These are phyloP conservation scores for Elsinoe batatas DNA, from an alignment of 2,329 filamentous ascomycete genomes.

Conservation along the genomic window DNA sequence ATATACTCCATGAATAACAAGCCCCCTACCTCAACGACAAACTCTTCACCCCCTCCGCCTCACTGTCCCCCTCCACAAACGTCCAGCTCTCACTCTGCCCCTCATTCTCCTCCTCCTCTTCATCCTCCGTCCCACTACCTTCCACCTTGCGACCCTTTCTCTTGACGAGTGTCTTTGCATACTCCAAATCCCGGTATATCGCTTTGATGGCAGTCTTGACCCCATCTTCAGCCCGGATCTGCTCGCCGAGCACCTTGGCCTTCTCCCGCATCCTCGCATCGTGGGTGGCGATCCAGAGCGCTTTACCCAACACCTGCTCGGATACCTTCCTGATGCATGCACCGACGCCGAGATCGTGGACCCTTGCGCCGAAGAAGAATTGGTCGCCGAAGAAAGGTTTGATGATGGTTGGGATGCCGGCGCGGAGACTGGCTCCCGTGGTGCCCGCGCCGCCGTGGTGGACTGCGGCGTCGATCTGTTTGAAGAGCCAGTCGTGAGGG, in stretches of 20 bases:
- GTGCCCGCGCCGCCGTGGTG: constrained; percentile 94
- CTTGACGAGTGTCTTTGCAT: constrained; percentile 75
- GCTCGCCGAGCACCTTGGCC: constrained; percentile 69
- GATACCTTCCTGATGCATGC: constrained; percentile 84
- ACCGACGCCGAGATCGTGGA: constrained; percentile 89
- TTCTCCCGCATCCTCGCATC: constrained; percentile 86
- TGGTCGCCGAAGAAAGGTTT: constrained; percentile 97
- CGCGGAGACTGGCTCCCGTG: constrained; percentile 82
- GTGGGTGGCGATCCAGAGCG: constrained; percentile 84
- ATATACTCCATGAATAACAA: background rate
- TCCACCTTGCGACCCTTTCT: constrained; percentile 28
- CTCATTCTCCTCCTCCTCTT: constrained; percentile 21
- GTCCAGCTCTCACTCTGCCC: constrained; percentile 55
- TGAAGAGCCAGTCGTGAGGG: constrained; percentile 94
- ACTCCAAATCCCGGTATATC: constrained; percentile 91
- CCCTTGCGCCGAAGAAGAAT: constrained; percentile 83
- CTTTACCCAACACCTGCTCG: constrained; percentile 71
- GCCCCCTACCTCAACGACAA: background rate
- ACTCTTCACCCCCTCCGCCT: constrained; percentile 23
- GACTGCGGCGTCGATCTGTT: constrained; percentile 82
- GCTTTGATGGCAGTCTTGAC: constrained; percentile 84
- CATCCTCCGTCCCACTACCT: constrained; percentile 20
- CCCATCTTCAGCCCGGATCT: constrained; percentile 81
- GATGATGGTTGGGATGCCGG: constrained; percentile 87
- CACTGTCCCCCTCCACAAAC: constrained; percentile 60